A percentile compares a stretch with the other conserved stretches of the same genome.
phyloP scores from a whole-genome alignment of 805 yeast species.

The Saccharomycopsis synnaedendra region DNA sequence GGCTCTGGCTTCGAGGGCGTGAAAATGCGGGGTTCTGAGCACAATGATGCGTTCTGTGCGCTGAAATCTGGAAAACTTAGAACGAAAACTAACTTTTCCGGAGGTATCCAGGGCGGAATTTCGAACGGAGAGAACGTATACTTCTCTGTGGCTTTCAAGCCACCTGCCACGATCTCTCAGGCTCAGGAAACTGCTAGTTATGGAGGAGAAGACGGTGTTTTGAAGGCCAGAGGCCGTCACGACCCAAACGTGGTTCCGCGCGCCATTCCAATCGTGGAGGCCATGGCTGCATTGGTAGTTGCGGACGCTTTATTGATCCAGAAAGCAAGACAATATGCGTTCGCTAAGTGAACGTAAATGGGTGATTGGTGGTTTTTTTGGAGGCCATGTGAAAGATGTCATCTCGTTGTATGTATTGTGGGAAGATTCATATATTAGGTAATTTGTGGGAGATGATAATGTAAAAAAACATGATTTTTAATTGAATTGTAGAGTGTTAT shows the following conservation, averaged over 20 bases:
- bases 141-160: conserved; percentile 93
- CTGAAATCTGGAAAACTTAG: conserved; percentile 56
- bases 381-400: not conserved
- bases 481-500: no score
- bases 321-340: conserved; percentile 62
- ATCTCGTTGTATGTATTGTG: not conserved
- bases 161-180: conserved; percentile 95
- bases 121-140: conserved; percentile 92
- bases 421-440: no score
- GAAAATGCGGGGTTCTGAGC: conserved; percentile 81
- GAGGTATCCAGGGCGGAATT: conserved; percentile 98
- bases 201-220: conserved; percentile 76
- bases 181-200: conserved; percentile 83
- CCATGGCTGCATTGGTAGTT: conserved; percentile 92
- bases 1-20: conserved; percentile 96
- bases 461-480: no score
- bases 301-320: conserved; percentile 82
- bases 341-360: not conserved
- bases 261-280: conserved; percentile 96
- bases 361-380: no score
- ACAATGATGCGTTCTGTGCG: conserved; percentile 75
- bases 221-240: conserved; percentile 96
- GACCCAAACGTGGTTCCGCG: conserved; percentile 98
- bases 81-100: conserved; percentile 85
- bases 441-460: no score